These are phyloP conservation scores for Megacollybia marginata DNA, from an alignment of 768 basidiomycete genomes.

Conservation along the genomic window DNA sequence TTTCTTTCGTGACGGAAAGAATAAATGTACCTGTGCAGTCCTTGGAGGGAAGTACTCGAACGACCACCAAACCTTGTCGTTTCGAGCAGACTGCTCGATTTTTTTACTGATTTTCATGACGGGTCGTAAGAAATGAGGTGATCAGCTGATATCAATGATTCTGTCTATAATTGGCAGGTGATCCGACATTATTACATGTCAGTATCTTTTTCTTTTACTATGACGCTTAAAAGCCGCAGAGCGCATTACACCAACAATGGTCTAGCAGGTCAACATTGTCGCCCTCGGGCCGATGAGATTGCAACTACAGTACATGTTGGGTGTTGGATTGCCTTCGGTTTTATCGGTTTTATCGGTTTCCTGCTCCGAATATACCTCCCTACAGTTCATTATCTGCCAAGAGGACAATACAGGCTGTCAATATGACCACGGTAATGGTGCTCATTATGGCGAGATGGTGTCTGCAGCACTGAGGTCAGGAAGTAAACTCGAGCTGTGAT, in stretches of 20 bases:
- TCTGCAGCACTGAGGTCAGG: slow-evolving; percentile 20
- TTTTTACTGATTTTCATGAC: slow-evolving; percentile 94
- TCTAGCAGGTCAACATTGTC: too few relatives aligned
- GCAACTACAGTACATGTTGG: too few relatives aligned
- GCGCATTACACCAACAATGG: too few relatives aligned
- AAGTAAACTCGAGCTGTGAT: background rate
- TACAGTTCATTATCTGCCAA: slow-evolving; percentile 25
- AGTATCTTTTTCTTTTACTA: too few relatives aligned
- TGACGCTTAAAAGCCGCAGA: too few relatives aligned
- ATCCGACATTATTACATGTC: too few relatives aligned
- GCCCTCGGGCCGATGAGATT: too few relatives aligned
- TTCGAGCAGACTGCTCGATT: slow-evolving; percentile 77
- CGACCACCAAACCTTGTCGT: slow-evolving; percentile 93
- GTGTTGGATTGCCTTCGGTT: too few relatives aligned
- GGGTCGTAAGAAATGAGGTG: slow-evolving; percentile 13
- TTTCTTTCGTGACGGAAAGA: background rate
- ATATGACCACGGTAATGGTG: slow-evolving; percentile 37
- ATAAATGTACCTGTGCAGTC: slow-evolving; percentile 72
- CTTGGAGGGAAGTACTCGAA: slow-evolving; percentile 98
- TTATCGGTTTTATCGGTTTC: too few relatives aligned
- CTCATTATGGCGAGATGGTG: slow-evolving; percentile 46
- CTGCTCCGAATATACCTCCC: too few relatives aligned
- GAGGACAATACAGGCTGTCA: slow-evolving; percentile 45
- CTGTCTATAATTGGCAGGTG: too few relatives aligned
- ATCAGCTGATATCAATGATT: too few relatives aligned